These are phyloP conservation scores for Geoglossum glabrum DNA, from an alignment of 495 filamentous ascomycete species.

Conservation along the genomic window DNA sequence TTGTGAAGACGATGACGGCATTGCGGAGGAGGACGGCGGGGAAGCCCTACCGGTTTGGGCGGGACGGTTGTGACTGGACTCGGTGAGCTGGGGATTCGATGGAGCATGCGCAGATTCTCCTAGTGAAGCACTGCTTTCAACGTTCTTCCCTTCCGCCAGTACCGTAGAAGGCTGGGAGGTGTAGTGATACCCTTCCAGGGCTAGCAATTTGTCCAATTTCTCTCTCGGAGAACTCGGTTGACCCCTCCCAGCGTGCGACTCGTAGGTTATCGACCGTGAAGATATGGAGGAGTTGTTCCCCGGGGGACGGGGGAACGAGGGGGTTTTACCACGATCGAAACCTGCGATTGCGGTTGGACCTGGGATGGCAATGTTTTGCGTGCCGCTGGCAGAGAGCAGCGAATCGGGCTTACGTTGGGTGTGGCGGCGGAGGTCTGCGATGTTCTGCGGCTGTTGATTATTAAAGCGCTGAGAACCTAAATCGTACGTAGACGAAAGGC, in stretches of 20 bases:
- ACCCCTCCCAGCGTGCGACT: constrained; percentile 2
- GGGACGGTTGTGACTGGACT: background rate
- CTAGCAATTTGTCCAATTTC: constrained; percentile 15
- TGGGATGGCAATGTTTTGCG: background rate
- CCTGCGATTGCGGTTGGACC: background rate
- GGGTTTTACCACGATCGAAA: background rate
- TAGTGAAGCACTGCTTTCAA: background rate
- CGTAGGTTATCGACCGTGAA: background rate
- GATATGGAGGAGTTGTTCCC: background rate
- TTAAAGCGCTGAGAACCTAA: background rate
- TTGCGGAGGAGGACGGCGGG: constrained; percentile 14
- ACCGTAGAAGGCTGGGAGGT: background rate
- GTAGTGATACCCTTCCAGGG: constrained; percentile 8
- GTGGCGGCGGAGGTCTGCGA: background rate
- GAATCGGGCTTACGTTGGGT: background rate
- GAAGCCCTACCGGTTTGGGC: constrained; percentile 14
- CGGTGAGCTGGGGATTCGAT: background rate
- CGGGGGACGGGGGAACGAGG: background rate
- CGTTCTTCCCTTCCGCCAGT: background rate
- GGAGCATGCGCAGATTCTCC: background rate
- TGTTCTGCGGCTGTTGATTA: background rate
- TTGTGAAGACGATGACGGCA: constrained; percentile 12
- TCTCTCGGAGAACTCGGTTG: constrained; percentile 15
- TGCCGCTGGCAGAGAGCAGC: background rate
- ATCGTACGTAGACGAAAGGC: background rate